Percentiles rank a stretch among this genome's conserved stretches.
phyloP scores from a whole-genome alignment of 2,329 filamentous ascomycete genomes.

The Immersiporthe knoxdaviesiana region DNA sequence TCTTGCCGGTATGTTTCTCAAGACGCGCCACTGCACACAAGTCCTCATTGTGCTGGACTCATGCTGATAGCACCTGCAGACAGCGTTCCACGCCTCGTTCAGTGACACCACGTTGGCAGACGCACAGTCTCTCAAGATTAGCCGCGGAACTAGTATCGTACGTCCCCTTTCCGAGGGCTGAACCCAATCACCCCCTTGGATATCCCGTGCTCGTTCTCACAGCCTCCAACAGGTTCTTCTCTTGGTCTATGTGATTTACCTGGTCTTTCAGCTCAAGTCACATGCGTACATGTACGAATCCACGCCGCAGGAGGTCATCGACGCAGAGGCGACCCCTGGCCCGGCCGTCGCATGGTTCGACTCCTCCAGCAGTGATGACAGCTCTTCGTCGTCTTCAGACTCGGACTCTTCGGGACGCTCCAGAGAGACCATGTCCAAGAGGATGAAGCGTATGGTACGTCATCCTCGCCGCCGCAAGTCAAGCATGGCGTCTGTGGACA shows the following conservation, averaged over 20 bases:
- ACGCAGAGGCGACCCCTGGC: slow-evolving; percentile 86
- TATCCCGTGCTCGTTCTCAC: slow-evolving; percentile 29
- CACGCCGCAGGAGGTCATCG: slow-evolving; percentile 89
- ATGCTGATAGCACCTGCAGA: slow-evolving; percentile 49
- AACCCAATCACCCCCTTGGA: slow-evolving; percentile 12
- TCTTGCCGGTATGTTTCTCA: slow-evolving; percentile 57
- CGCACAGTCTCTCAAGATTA: slow-evolving; percentile 76
- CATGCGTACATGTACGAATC: slow-evolving; percentile 92
- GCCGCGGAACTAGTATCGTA: slow-evolving; percentile 85
- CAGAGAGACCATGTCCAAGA: slow-evolving; percentile 69
- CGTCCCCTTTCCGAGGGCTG: slow-evolving; percentile 39
- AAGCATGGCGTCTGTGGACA: slow-evolving; percentile 70
- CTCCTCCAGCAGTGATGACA: slow-evolving; percentile 62
- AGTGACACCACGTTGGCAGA: slow-evolving; percentile 65
- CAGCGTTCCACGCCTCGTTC: slow-evolving; percentile 91
- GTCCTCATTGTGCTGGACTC: no score
- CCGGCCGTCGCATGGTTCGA: slow-evolving; percentile 82
- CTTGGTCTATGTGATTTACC: slow-evolving; percentile 80
- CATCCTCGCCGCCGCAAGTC: slow-evolving; percentile 75
- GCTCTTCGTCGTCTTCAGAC: slow-evolving; percentile 65
- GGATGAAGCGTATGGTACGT: slow-evolving; percentile 75
- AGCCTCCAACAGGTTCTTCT: slow-evolving; percentile 64
- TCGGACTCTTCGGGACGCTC: slow-evolving; percentile 69
- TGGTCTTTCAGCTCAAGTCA: slow-evolving; percentile 89
- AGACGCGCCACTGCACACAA: neutral